Conservation (phyloP, 208 protist species). For the Leishmania aethiopica region DNA sequence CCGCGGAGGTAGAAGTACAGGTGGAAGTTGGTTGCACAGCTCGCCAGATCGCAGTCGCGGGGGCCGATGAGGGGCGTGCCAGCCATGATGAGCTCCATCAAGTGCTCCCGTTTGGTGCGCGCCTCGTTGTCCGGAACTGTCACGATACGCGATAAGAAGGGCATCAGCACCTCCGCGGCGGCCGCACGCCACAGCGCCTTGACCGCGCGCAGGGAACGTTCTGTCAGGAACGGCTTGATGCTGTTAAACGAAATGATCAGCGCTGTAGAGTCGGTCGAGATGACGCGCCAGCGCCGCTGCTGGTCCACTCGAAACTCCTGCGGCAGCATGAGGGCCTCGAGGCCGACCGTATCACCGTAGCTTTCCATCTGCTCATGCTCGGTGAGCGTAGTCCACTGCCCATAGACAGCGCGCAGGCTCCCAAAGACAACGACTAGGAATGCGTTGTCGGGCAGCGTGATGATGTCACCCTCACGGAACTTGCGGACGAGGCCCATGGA, state of each 20-base stretch:
- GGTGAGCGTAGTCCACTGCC: constrained; percentile 64
- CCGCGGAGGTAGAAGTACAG: constrained; percentile 83
- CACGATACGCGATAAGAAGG: constrained; percentile 60
- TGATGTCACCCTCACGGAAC: constrained; percentile 63
- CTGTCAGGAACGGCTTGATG: constrained; percentile 74
- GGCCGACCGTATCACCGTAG: constrained; percentile 71
- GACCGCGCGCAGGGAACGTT: constrained; percentile 73
- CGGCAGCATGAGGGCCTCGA: constrained; percentile 67
- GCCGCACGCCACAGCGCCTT: constrained; percentile 80
- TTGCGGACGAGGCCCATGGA: constrained; percentile 70
- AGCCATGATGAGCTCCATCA: constrained; percentile 54
- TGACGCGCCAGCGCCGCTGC: constrained; percentile 62
- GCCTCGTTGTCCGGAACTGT: constrained; percentile 49
- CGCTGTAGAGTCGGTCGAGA: constrained; percentile 63
- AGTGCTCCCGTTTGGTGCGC: constrained; percentile 51
- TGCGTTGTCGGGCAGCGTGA: constrained; percentile 60
- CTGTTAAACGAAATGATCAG: constrained; percentile 77
- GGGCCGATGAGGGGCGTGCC: constrained; percentile 82
- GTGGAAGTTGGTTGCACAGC: constrained; percentile 62
- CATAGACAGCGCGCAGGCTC: constrained; percentile 58
- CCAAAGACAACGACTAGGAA: constrained; percentile 84
- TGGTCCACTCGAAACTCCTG: constrained; percentile 44
- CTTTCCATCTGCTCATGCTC: constrained; percentile 56
- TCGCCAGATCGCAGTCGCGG: constrained; percentile 53
- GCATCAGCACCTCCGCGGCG: constrained; percentile 68